Conservation (phyloP, 2,329 filamentous ascomycete genomes). For the Penicillium glabrum region DNA sequence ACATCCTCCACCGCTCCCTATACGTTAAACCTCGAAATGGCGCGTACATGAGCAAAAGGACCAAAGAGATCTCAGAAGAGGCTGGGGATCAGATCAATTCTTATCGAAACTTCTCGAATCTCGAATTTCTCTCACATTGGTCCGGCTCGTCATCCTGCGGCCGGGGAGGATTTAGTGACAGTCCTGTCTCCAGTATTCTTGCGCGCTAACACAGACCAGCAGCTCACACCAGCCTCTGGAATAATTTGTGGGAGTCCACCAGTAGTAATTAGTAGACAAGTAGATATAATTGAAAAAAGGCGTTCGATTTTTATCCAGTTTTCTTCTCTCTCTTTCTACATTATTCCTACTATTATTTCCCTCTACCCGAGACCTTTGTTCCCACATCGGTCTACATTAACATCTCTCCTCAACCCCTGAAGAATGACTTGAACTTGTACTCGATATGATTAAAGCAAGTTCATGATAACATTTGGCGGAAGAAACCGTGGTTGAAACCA, state of each 20-base stretch:
- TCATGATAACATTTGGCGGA: neutral
- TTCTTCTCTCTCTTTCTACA: neutral
- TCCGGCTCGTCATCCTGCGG: conserved; percentile 5
- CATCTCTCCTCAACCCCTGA: neutral
- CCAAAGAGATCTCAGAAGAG: neutral
- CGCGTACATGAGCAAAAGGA: neutral
- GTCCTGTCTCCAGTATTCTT: conserved; percentile 26
- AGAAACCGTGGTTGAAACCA: conserved; percentile 18
- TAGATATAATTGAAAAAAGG: conserved; percentile 7
- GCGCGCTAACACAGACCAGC: conserved; percentile 32
- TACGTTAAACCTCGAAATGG: neutral
- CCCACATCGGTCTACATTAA: neutral
- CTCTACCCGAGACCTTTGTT: neutral
- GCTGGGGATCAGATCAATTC: neutral
- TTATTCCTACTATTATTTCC: neutral
- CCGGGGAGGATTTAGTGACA: conserved; percentile 24
- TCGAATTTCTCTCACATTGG: neutral
- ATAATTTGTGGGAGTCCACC: conserved; percentile 22
- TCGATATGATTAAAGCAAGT: neutral
- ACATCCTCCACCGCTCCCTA: conserved; percentile 20
- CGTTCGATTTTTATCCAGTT: conserved; percentile 10
- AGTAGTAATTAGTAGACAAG: conserved; percentile 14
- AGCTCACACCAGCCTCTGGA: conserved; percentile 31
- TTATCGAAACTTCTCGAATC: conserved; percentile 20
- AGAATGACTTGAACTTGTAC: conserved; percentile 5